Base-by-base conservation (phyloP, 495 filamentous ascomycete species). In the Bacidia gigantensis region DNA sequence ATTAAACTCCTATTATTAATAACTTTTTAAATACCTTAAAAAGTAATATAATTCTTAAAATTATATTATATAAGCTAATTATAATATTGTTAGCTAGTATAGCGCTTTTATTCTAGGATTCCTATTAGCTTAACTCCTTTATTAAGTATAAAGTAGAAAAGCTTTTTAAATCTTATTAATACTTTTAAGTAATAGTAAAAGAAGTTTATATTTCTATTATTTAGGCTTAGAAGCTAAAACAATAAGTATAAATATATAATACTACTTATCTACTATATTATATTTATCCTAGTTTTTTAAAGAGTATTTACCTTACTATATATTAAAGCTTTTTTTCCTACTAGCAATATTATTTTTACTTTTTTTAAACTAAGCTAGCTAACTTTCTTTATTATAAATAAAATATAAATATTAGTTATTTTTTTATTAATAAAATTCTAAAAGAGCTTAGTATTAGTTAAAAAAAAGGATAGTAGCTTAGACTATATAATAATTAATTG, bases 361-460 rank as follows among this genome's bases (percentile, higher is more conserved):
- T 35, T 7, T 35, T 7, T 35, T 35, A 35, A 35, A 35, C 5
- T 35, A 35, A 35, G 29, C 29, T 35, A 7, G 14, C 14, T 7
- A 35, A 7, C 5, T 35, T 35, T 35, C 14, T 35, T 5, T 7
- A 35, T 20, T 1, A 54, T 14, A 20, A 54, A 43, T 54, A 43
- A 43, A 29, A 14, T 1, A 24, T 54, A 54, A 39, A n/a, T n/a
- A 25, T 54, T 38, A 39, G 40, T 41, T 3, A n/a, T 9, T 38
- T 43, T 21, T 49, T 7, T 17, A 49, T 54, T 24, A 39, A 9
- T 10, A 14, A 20, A 9, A 39, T 24, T 9, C 20, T 54, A 46
- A 54, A 49, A 21, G 26, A 23, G 22, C n/a, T n/a, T 22, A 39
- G 24, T 14, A 11, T 38, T 7, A 54, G 14, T 40, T 17, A 38